phyloP scores from a whole-genome alignment of 257 asterid genomes.

The Solanum appendiculatum region DNA sequence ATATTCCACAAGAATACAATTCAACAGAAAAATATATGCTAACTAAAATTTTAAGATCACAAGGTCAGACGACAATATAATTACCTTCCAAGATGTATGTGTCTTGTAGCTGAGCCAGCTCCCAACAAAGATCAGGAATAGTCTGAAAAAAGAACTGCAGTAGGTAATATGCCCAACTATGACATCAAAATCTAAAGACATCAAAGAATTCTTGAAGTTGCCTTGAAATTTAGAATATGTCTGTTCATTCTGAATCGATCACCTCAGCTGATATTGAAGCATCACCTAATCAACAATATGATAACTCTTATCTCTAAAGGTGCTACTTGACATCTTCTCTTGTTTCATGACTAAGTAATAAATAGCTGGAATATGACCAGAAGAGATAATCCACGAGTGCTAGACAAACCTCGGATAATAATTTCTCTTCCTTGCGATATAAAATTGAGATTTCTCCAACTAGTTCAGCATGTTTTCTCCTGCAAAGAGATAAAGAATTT shows the following conservation, averaged over 20 bases:
- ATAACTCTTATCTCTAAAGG: background rate
- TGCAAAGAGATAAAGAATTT: conserved; percentile 19
- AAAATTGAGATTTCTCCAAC: conserved; percentile 83
- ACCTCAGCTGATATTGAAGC: background rate
- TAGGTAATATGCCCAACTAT: conserved; percentile 1
- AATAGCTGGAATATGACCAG: background rate
- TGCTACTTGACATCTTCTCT: background rate
- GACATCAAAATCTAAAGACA: background rate
- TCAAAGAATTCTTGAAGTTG: background rate
- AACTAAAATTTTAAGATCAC: background rate
- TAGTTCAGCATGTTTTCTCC: conserved; percentile 98
- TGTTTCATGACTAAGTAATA: background rate
- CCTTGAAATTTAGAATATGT: background rate
- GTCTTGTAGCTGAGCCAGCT: conserved; percentile 96
- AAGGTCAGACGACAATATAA: background rate
- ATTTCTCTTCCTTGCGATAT: conserved; percentile 83
- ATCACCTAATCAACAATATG: background rate
- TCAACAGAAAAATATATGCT: background rate
- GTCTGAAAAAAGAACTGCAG: conserved; percentile 39
- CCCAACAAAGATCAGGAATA: conserved; percentile 95
- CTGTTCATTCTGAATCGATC: background rate
- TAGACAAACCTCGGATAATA: conserved; percentile 73
- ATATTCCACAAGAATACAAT: conserved; percentile 3
- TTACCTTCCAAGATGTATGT: conserved; percentile 94
- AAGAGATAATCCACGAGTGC: background rate